Evolutionary conservation across 345 rosid genomes (phyloP).

Genomic region (Diplotaxis tenuifolia): DNA sequence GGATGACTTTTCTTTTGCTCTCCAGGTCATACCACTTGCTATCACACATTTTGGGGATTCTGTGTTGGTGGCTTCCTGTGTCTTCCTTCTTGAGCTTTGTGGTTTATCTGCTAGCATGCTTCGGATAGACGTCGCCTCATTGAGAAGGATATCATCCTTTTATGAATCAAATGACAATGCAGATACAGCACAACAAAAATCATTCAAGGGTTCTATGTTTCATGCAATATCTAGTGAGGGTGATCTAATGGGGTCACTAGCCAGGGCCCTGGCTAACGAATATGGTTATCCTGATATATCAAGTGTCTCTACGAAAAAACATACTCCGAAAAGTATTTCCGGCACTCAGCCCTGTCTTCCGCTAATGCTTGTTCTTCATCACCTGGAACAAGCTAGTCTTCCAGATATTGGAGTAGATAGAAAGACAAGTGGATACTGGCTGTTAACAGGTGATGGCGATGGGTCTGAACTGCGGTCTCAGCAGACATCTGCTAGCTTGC

Average conservation of each 20-base stretch:
- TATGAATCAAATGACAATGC: slow-evolving; percentile 51
- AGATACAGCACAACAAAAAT: slow-evolving; percentile 49
- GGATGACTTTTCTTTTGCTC: slow-evolving; percentile 14
- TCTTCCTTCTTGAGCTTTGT: slow-evolving; percentile 87
- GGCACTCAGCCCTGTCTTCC: slow-evolving; percentile 54
- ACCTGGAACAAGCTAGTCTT: slow-evolving; percentile 95
- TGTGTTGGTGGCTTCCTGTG: slow-evolving; percentile 81
- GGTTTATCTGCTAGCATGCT: slow-evolving; percentile 86
- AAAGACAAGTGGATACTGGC: slow-evolving; percentile 92
- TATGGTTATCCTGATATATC: slow-evolving; percentile 52
- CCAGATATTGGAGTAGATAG: slow-evolving; percentile 53
- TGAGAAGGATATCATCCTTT: slow-evolving; percentile 80
- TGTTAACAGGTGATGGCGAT: slow-evolving; percentile 78
- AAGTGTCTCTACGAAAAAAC: slow-evolving; percentile 47
- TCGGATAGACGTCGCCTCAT: slow-evolving; percentile 71
- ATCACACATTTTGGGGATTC: slow-evolving; percentile 77
- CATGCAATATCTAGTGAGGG: slow-evolving; percentile 51
- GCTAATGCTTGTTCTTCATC: slow-evolving; percentile 71
- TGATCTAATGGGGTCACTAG: slow-evolving; percentile 72
- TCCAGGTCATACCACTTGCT: slow-evolving; percentile 92
- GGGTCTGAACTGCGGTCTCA: slow-evolving; percentile 81
- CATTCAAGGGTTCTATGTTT: slow-evolving; percentile 59
- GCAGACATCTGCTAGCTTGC: slow-evolving; percentile 84
- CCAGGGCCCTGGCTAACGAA: slow-evolving; percentile 85
- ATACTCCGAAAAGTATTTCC: slow-evolving; percentile 33